These are phyloP conservation scores for Oemleria cerasiformis DNA, from an alignment of 306 rosid genomes.

Conservation along the genomic window DNA sequence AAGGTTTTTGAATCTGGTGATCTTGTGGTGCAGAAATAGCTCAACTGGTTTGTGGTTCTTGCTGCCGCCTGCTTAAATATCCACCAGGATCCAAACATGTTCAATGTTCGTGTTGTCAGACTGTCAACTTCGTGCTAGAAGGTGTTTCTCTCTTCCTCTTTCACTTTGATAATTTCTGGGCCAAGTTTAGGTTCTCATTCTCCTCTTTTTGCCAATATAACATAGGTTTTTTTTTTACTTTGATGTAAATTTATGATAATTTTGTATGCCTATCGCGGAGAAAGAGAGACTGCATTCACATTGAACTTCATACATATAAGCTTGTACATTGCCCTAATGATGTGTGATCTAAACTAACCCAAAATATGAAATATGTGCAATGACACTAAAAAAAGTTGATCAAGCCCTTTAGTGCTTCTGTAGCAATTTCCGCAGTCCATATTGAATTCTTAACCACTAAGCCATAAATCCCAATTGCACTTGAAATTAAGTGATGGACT, in stretches of 20 bases:
- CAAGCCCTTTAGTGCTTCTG: not conserved
- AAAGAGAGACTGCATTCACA: not conserved
- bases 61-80: conserved; percentile 72
- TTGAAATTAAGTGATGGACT: not conserved
- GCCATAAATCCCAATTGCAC: not conserved
- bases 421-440: not conserved
- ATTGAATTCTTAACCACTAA: not conserved
- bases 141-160: conserved; percentile 39
- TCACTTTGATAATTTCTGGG: not conserved
- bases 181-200: not conserved
- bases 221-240: not conserved
- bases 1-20: conserved; percentile 17
- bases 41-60: conserved; percentile 94
- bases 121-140: conserved; percentile 74
- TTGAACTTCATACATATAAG: not conserved
- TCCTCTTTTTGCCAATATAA: not conserved
- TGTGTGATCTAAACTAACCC: not conserved
- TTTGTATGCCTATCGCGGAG: not conserved
- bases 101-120: conserved; percentile 81
- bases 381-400: not conserved
- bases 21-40: conserved; percentile 53
- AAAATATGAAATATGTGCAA: not conserved
- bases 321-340: not conserved
- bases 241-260: not conserved
- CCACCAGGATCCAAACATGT: conserved; percentile 65